Conservation (phyloP, 148 eudicot genomes). For the Heliamphora exappendiculata region DNA sequence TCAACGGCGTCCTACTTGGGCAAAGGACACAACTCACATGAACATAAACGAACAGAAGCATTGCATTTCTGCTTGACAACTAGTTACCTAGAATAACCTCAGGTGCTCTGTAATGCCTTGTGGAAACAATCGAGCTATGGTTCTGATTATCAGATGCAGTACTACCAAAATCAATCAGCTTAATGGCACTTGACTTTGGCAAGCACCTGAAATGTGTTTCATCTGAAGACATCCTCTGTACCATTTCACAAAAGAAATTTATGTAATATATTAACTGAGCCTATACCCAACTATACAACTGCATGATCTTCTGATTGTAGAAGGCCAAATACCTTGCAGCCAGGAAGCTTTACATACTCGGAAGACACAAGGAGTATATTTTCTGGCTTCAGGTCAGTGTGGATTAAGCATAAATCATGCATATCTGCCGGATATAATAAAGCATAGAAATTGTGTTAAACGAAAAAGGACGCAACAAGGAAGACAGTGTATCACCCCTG, state of each 20-base stretch:
- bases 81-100: slow-evolving; percentile 86
- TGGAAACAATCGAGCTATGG: slow-evolving; percentile 75
- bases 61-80: slow-evolving; percentile 26
- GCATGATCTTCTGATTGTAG: slow-evolving; percentile 20
- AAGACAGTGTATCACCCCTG: slow-evolving; percentile 11
- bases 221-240: slow-evolving; percentile 52
- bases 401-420: slow-evolving; percentile 80
- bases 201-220: slow-evolving; percentile 50
- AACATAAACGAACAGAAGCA: slow-evolving; percentile 13
- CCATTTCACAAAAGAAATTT: slow-evolving; percentile 34
- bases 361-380: slow-evolving; percentile 82
- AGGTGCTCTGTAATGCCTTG: slow-evolving; percentile 96
- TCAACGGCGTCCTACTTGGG: background rate
- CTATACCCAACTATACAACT: slow-evolving; percentile 17
- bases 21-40: background rate
- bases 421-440: slow-evolving; percentile 54
- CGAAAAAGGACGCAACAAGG: slow-evolving; percentile 4
- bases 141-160: slow-evolving; percentile 64
- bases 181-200: slow-evolving; percentile 86
- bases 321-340: slow-evolving; percentile 57
- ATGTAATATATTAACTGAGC: slow-evolving; percentile 22
- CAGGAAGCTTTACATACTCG: slow-evolving; percentile 73
- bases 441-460: slow-evolving; percentile 21
- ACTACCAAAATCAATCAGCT: slow-evolving; percentile 96
- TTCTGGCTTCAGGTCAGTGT: slow-evolving; percentile 97